Base-by-base conservation (phyloP, 805 yeast genomes). In the Saturnispora silvae region DNA sequence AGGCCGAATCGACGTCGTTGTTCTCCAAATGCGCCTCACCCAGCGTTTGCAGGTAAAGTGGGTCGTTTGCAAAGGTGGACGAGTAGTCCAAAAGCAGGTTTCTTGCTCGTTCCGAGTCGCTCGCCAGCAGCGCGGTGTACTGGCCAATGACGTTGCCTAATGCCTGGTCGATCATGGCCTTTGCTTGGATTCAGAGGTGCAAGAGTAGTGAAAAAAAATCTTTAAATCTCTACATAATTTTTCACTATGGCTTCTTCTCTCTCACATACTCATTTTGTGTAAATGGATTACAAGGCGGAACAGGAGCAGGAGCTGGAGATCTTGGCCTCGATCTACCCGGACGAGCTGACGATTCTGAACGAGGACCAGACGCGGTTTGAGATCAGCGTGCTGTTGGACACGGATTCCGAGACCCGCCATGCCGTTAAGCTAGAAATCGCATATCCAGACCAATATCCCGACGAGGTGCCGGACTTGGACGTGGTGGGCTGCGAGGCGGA, bases 261-360 rank as follows among this genome's bases (percentile, higher is more conserved):
- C 24, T 25, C n/a, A 7, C 10, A 25, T 15, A 25, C n/a, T 25
- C n/a, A 13, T 25, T 15, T 25, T 6, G 10, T 10, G 10, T 7
- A 25, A 20, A 44, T 44, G 47, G 45, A 44, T 27, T 36, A 77
- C 40, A 53, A 58, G 36, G 95, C 83, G 56, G 96, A 92, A 53
- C 96, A 89, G 54, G 57, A 53, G 20, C 95, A 89, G 60, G 98
- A 89, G 57, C 56, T 92, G 32, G 96, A 87, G 57, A 86, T 92
- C 36, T 68, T 89, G 40, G 78, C 83, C 53, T 78, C 94, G 14
- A 89, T 89, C 38, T 89, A 92, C 55, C 98, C 97, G 5, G 96
- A 89, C 53, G 98, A 89, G 56, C 60, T 84, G 23, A 60, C 54
- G n/a, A 50, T 63, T 8, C 48, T 65, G 25, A 35, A 25, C 15